A percentile compares a stretch with the other conserved stretches of the same genome.
These are phyloP conservation scores for Phytophthora nicotianae DNA, from an alignment of 352 stramenopile species.

Conservation along the genomic window DNA sequence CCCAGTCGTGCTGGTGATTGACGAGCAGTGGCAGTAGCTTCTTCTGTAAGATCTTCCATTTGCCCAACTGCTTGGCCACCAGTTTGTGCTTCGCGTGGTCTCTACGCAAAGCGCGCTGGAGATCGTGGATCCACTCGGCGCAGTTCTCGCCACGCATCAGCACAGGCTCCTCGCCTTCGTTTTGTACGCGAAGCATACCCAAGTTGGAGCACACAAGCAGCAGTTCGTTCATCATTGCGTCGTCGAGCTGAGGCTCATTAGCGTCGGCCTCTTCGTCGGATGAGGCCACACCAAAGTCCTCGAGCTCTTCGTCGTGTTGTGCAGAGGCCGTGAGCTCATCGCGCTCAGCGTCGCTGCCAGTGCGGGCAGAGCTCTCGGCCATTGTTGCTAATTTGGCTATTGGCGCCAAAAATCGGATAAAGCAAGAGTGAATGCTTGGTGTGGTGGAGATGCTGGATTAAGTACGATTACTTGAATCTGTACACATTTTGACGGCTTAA, in stretches of 20 bases:
- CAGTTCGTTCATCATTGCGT: slow-evolving; percentile 88
- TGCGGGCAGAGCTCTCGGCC: slow-evolving; percentile 1
- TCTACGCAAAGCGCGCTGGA: slow-evolving; percentile 80
- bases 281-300: slow-evolving; percentile 66
- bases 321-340: not conserved
- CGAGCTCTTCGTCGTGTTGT: slow-evolving; percentile 46
- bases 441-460: not conserved
- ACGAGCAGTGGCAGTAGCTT: slow-evolving; percentile 86
- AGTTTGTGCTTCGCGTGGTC: slow-evolving; percentile 86
- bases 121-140: slow-evolving; percentile 83
- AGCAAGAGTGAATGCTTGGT: slow-evolving; percentile 4
- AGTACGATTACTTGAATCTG: slow-evolving; percentile 6
- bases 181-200: slow-evolving; percentile 72
- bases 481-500: not conserved
- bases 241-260: slow-evolving; percentile 53
- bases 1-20: slow-evolving; percentile 88
- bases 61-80: slow-evolving; percentile 83
- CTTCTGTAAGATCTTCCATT: slow-evolving; percentile 89
- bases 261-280: slow-evolving; percentile 46
- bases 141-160: slow-evolving; percentile 88
- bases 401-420: slow-evolving; percentile 12
- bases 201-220: slow-evolving; percentile 90
- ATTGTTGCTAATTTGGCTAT: slow-evolving; percentile 2
- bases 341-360: not conserved
- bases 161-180: slow-evolving; percentile 59